Evolutionary conservation across 345 rosid genomes (phyloP).

Genomic region (Raphanus raphanistrum): DNA sequence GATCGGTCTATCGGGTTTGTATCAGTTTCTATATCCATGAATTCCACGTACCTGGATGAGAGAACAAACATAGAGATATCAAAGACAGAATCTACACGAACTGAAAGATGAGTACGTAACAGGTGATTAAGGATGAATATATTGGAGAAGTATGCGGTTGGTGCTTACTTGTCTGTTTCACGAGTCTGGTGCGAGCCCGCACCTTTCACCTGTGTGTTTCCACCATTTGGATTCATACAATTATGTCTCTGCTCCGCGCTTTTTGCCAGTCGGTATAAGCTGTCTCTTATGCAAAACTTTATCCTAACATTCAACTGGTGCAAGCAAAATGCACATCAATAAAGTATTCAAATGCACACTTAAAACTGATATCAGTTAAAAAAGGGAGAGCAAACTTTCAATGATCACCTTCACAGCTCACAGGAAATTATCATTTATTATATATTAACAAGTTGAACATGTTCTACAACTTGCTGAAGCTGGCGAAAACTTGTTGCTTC

Average conservation of each 20-base stretch:
- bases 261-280: slow-evolving; percentile 83
- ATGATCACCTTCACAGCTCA: not conserved
- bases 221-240: slow-evolving; percentile 43
- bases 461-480: slow-evolving; percentile 78
- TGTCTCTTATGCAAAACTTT: slow-evolving; percentile 88
- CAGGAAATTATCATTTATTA: slow-evolving; percentile 6
- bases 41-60: slow-evolving; percentile 55
- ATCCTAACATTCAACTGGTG: slow-evolving; percentile 82
- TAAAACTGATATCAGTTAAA: not conserved
- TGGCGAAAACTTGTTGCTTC: slow-evolving; percentile 83
- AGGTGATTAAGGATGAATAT: not conserved
- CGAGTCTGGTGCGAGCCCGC: slow-evolving; percentile 41
- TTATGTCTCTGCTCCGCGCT: slow-evolving; percentile 88
- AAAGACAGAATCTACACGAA: slow-evolving; percentile 4
- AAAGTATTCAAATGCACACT: slow-evolving; percentile 5
- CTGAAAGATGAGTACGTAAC: not conserved
- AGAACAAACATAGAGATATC: slow-evolving; percentile 14
- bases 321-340: slow-evolving; percentile 19
- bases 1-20: slow-evolving; percentile 95
- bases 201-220: slow-evolving; percentile 45
- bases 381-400: not conserved
- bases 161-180: slow-evolving; percentile 65
- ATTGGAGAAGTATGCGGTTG: not conserved
- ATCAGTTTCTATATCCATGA: slow-evolving; percentile 78
- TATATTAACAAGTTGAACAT: slow-evolving; percentile 42